Evolutionary conservation across 768 basidiomycete genomes (phyloP), one percentile per base, ranked within the genome.

Genomic region (Chiua virens): DNA sequence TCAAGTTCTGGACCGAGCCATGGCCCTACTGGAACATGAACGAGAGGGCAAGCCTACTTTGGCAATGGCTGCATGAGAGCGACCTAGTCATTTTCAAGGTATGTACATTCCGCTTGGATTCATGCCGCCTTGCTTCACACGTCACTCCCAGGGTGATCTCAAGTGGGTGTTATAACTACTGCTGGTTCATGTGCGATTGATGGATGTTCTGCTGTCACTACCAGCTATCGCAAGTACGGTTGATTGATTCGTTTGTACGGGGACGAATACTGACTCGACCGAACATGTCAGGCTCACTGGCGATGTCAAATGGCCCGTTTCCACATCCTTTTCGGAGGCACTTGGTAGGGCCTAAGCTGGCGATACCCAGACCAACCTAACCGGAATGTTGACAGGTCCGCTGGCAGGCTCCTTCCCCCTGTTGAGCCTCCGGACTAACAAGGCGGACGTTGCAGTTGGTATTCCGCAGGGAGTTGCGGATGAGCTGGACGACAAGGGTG

Each of bases 361-460:
- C 25, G n/a, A 50, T 49, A 27, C 2, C 27, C 17, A 5, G 15
- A n/a, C 22, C 22, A 18, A 38, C 45, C 52, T 58, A 18, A 65
- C 18, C 6, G 42, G 13, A 17, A 3, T 21, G 0, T 61, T 22
- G 25, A 45, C 58, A 86, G 91, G 93, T 5, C 89, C 90, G 3
- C 70, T 98, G 10, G 81, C 82, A 0, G 88, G 89, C 1, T 73
- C 84, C 9, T 89, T 96, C 71, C 87, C 89, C 0, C 64, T 97
- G 8, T 71, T 98, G 22, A 92, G 90, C 62, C 71, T 98, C 52
- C 80, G 96, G 17, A 98, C 96, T 1, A 92, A 88, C 75, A 99
- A 99, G 68, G 96, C 96, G 0, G 94, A 98, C 63, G 93, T 97
- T 3, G 88, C 86, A 7, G 92, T 91, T 22, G 96, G 92, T 0